phyloP scores from a whole-genome alignment of 116 monocot genomes.

The Zostera marina region DNA sequence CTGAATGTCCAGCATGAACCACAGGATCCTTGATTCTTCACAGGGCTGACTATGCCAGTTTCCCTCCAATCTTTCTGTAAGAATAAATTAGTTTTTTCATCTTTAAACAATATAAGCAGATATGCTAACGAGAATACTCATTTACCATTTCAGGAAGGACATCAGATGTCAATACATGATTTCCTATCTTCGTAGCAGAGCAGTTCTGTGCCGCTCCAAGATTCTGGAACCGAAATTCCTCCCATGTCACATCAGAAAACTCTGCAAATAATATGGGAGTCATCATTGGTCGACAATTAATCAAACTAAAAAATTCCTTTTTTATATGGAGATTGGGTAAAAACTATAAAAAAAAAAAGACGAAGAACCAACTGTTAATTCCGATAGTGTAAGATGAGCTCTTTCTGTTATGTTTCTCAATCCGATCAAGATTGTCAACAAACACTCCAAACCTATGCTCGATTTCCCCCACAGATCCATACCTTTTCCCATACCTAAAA shows the following conservation, averaged over 20 bases:
- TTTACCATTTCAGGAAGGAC: slow-evolving; percentile 61
- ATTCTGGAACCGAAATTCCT: slow-evolving; percentile 53
- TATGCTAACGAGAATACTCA: too few relatives aligned
- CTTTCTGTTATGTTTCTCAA: slow-evolving; percentile 37
- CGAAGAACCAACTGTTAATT: slow-evolving; percentile 35
- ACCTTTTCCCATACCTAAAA: slow-evolving; percentile 42
- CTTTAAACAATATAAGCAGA: too few relatives aligned
- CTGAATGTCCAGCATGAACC: slow-evolving; percentile 99
- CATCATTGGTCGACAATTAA: too few relatives aligned
- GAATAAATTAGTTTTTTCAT: not conserved
- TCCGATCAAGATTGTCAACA: slow-evolving; percentile 31
- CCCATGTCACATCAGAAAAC: slow-evolving; percentile 91
- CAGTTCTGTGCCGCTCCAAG: slow-evolving; percentile 92
- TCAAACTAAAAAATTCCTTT: too few relatives aligned
- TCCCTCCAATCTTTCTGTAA: slow-evolving; percentile 92
- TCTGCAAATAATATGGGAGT: slow-evolving; percentile 14
- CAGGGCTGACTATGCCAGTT: slow-evolving; percentile 74
- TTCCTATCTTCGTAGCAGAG: slow-evolving; percentile 79
- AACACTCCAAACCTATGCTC: slow-evolving; percentile 39
- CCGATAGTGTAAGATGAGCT: slow-evolving; percentile 49
- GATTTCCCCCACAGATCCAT: slow-evolving; percentile 36
- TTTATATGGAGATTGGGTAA: not conserved
- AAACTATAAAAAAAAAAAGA: not conserved
- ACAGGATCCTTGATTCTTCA: slow-evolving; percentile 73
- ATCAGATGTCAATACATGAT: slow-evolving; percentile 40